Conservation (phyloP, 2,329 filamentous ascomycete species). For the Magnaporthales sp. region DNA sequence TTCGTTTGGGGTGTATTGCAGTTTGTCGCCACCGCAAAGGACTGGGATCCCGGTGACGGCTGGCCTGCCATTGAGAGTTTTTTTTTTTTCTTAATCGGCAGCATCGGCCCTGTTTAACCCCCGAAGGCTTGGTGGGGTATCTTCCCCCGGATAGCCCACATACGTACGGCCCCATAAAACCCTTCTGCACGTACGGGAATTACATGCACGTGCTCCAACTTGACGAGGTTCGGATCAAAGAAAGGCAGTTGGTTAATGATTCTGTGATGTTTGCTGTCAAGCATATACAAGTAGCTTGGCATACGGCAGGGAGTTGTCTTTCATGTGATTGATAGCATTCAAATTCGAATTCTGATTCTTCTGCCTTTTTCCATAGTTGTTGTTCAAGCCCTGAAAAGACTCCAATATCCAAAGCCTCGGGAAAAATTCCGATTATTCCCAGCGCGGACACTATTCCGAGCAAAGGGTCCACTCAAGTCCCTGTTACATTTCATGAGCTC, state of each 20-base stretch:
- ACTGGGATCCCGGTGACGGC: neutral
- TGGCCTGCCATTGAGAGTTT: neutral
- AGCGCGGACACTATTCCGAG: neutral
- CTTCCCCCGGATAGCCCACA: neutral
- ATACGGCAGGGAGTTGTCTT: no score
- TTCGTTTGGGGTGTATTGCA: neutral
- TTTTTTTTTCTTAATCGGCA: neutral
- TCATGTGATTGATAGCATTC: no score
- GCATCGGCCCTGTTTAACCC: neutral
- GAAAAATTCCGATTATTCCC: neutral
- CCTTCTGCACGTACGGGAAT: neutral
- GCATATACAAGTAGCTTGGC: neutral
- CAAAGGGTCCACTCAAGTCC: neutral
- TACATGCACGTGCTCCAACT: neutral
- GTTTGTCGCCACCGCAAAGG: neutral
- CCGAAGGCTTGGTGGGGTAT: neutral
- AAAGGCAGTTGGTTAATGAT: neutral
- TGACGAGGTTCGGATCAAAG: neutral
- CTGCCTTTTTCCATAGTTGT: neutral
- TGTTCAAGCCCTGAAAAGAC: neutral
- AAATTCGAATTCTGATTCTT: no score
- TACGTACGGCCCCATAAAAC: neutral
- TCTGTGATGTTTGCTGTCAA: neutral
- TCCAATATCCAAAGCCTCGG: neutral
- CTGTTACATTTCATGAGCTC: neutral